Evolutionary conservation across 371 early-diverging fungal species (phyloP).

Genomic region (Apophysomyces elegans): DNA sequence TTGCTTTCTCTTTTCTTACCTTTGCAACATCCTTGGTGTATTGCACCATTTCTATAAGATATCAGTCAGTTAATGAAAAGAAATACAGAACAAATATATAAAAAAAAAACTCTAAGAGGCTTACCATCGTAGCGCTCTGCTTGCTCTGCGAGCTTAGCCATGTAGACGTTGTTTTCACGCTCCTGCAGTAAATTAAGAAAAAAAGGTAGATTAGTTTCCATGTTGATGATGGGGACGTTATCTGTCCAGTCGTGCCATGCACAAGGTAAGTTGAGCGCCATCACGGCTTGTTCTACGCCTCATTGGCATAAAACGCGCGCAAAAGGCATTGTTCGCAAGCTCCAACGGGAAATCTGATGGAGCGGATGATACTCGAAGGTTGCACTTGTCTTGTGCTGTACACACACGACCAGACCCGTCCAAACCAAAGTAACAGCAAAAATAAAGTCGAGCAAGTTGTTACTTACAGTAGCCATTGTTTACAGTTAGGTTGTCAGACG

Average conservation of each 20-base stretch:
- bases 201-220: not conserved
- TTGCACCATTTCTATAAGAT: conserved; percentile 88
- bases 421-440: not conserved
- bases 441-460: not conserved
- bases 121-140: conserved; percentile 97
- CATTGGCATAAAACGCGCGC: conserved; percentile 7
- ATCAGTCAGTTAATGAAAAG: conserved; percentile 12
- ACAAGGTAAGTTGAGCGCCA: not conserved
- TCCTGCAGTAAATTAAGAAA: conserved; percentile 29
- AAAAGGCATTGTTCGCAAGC: not conserved
- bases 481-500: conserved; percentile 11
- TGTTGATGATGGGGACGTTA: conserved; percentile 1
- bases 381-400: conserved; percentile 2
- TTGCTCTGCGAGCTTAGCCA: conserved; percentile 99
- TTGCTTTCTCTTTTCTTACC: conserved; percentile 37
- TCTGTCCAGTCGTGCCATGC: not conserved
- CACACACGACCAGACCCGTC: not conserved
- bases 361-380: conserved; percentile 7
- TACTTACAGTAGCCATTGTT: conserved; percentile 11
- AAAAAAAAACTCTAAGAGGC: conserved; percentile 2
- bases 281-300: not conserved
- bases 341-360: conserved; percentile 5
- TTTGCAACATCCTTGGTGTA: conserved; percentile 90
- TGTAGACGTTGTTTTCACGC: conserved; percentile 65
- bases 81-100: not conserved